phyloP scores from a whole-genome alignment of 2,329 filamentous ascomycete genomes.

The Calonectria fujianensis region DNA sequence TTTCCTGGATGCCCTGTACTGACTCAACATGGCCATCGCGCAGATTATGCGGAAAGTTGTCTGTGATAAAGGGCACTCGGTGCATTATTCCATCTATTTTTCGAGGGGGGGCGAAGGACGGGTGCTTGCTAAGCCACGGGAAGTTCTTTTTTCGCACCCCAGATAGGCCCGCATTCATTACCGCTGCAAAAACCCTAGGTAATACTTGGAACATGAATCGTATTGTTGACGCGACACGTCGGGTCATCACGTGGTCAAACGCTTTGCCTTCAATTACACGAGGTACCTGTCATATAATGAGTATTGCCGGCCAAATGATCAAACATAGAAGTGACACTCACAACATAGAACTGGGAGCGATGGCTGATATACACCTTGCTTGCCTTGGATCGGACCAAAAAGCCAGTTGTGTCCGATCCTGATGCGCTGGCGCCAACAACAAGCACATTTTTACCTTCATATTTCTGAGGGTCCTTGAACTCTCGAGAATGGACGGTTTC shows the following conservation, averaged over 20 bases:
- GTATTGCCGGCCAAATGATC: background rate
- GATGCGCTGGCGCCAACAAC: slow-evolving; percentile 67
- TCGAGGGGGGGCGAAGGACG: slow-evolving; percentile 42
- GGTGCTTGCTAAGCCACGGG: slow-evolving; percentile 45
- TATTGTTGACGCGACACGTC: slow-evolving; percentile 52
- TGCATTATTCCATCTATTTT: slow-evolving; percentile 48
- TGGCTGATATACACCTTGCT: slow-evolving; percentile 66
- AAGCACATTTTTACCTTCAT: slow-evolving; percentile 65
- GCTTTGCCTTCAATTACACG: slow-evolving; percentile 58
- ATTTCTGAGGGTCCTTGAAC: slow-evolving; percentile 58
- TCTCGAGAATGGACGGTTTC: slow-evolving; percentile 63
- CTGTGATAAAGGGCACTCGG: slow-evolving; percentile 55
- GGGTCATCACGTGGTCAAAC: slow-evolving; percentile 59
- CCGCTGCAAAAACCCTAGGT: slow-evolving; percentile 36
- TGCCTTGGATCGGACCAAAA: slow-evolving; percentile 56
- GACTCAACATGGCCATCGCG: slow-evolving; percentile 53
- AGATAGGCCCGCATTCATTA: slow-evolving; percentile 48
- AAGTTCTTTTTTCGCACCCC: slow-evolving; percentile 47
- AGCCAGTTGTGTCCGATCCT: slow-evolving; percentile 56
- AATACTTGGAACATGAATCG: slow-evolving; percentile 40
- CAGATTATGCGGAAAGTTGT: slow-evolving; percentile 55
- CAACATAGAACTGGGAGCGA: slow-evolving; percentile 56
- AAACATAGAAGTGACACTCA: slow-evolving; percentile 36
- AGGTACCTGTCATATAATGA: slow-evolving; percentile 51
- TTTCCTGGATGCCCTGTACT: slow-evolving; percentile 54